Conservation (phyloP, 352 stramenopile species). For the Aphanomyces invadans region DNA sequence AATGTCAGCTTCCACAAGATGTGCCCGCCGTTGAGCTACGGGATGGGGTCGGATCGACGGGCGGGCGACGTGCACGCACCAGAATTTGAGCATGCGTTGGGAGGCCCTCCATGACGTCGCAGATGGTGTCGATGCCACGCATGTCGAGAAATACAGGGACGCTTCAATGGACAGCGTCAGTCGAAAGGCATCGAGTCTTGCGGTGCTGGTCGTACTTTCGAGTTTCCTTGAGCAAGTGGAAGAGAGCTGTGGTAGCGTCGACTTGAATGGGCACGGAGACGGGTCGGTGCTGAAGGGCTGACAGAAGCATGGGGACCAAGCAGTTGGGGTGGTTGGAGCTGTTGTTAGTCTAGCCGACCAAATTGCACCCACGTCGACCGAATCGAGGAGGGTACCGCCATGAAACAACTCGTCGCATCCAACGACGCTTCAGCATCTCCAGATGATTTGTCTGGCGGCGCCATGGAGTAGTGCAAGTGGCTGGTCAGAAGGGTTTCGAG, state of each 20-base stretch:
- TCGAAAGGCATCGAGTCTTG: background rate
- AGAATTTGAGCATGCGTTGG: background rate
- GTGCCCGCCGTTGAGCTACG: constrained; percentile 4
- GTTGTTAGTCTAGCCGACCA: too few relatives aligned
- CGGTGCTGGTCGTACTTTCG: background rate
- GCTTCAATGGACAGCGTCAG: background rate
- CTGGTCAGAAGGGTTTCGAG: constrained; percentile 4
- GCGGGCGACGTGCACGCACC: background rate
- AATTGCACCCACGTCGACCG: too few relatives aligned
- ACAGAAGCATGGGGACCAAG: constrained; percentile 1
- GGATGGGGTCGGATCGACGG: too few relatives aligned
- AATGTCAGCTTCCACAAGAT: background rate
- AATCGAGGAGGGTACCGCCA: too few relatives aligned
- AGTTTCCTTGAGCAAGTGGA: constrained; percentile 14
- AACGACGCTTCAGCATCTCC: too few relatives aligned
- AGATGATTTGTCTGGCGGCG: too few relatives aligned
- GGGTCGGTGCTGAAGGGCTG: background rate
- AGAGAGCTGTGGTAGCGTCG: background rate
- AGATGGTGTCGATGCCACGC: background rate
- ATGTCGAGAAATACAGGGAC: background rate
- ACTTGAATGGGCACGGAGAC: background rate
- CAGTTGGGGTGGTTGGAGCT: too few relatives aligned
- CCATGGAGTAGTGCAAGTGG: constrained; percentile 1
- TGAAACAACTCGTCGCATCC: too few relatives aligned
- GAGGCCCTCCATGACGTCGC: background rate